Base-by-base conservation (phyloP, 2,329 filamentous ascomycete species). In the Monilinia laxa region DNA sequence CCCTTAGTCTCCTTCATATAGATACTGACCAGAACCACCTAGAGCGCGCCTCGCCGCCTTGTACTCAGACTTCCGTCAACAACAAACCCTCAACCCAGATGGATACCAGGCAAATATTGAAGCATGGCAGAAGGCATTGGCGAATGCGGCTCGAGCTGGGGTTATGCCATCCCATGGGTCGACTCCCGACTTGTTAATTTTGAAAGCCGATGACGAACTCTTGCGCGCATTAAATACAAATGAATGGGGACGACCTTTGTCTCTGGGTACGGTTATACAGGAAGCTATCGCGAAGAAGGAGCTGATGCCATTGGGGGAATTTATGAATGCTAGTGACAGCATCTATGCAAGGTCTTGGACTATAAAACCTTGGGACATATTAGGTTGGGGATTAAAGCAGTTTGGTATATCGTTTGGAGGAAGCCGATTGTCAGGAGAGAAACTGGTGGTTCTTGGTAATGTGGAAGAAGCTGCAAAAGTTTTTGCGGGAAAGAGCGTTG, bases 61-160 rank as follows among this genome's bases (percentile, higher is more conserved):
- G 56, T 97, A 96, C 80, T 93, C 92, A 58, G 93, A 97, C 77
- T 96, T 97, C 75, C 83, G 87, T 49, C 79, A 86, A 6, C 92
- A 94, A 72, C 84, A 84, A 73, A 86, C 84, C 51, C 86, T 90
- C 28, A 96, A 97, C 75, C 91, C 92, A 1, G 92, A 96, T 77
- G 92, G 92, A 73, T 97, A 92, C 80, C 80, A 83, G 25, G 91
- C 92, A 54, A 97, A 97, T 76, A 82, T 92, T 53, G 80, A 84
- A 9, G 91, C 92, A 63, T 97, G 93, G 93, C 87, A 89, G 67
- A 84, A 85, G 51, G 92, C 88, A 2, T 83, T 97, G 53, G 83
- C 86, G n/a, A 82, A 85, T 62, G 90, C 92, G 1, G 83, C 88
- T 0, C 82, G 86, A 69, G 84, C 84, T 23, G 92, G 91, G 28